These are phyloP conservation scores for Porphyrellus cyaneotinctus DNA, from an alignment of 768 basidiomycete species.

Conservation along the genomic window DNA sequence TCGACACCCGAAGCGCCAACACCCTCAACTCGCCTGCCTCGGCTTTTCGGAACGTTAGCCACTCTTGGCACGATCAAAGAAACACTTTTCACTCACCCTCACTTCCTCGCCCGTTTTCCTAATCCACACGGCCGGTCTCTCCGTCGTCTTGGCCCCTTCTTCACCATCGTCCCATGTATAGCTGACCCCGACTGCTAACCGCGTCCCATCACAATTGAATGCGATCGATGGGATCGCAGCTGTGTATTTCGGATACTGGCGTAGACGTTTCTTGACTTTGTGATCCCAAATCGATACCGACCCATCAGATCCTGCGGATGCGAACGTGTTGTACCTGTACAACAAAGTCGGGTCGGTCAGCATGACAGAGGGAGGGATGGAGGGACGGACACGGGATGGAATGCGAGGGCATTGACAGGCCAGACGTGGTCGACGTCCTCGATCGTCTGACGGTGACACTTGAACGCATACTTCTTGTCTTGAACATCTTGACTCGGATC, in stretches of 20 bases:
- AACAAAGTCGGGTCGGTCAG: not conserved
- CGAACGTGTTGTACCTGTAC: conserved; percentile 84
- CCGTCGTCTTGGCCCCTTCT: conserved; percentile 59
- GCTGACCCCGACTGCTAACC: conserved; percentile 78
- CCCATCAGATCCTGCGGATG: conserved; percentile 91
- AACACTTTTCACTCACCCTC: conserved; percentile 46
- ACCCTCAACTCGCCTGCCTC: conserved; percentile 20
- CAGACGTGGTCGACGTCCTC: conserved; percentile 93
- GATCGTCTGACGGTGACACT: conserved; percentile 89
- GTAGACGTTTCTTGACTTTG: conserved; percentile 89
- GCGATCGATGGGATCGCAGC: conserved; percentile 73
- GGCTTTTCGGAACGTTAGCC: conserved; percentile 6
- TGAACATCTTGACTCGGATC: conserved; percentile 75
- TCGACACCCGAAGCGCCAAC: not conserved
- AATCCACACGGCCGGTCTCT: conserved; percentile 58
- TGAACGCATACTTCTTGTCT: conserved; percentile 83
- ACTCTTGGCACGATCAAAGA: not conserved
- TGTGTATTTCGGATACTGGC: conserved; percentile 81
- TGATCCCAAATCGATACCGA: conserved; percentile 98
- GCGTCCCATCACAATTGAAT: conserved; percentile 80
- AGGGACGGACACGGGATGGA: conserved; percentile 72
- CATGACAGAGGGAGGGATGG: not conserved
- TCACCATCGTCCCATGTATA: conserved; percentile 92
- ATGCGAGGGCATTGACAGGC: conserved; percentile 93
- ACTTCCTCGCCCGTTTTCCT: conserved; percentile 72